Evolutionary conservation across 2,329 filamentous ascomycete genomes (phyloP), one percentile per base, ranked within the genome.

Genomic region (Ascomycota sp.): DNA sequence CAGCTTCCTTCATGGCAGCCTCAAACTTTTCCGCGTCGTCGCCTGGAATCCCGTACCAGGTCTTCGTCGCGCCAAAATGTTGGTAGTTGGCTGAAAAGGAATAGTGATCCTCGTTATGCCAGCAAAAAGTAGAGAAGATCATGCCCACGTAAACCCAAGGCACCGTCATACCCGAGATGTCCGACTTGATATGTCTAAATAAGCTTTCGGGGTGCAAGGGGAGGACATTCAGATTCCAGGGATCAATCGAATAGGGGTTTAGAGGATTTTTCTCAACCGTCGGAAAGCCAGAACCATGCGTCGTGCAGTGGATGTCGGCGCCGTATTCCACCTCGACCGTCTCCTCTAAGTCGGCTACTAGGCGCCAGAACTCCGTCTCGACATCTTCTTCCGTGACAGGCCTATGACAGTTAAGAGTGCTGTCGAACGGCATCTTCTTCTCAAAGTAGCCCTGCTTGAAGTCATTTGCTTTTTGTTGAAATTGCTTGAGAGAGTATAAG

Each of bases 51-150:
- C 89, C 89, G 46, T 98, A 98, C 89, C 89, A 98, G 0, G 89
- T 98, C 58, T 98, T 98, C 2, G 89, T 98, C 1, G 84, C 83
- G 8, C 89, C 89, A 46, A 98, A 92, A 47, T 98, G 89, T 51
- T 98, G 89, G 46, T 95, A 98, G 44, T 98, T 98, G 34, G 89
- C 79, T 1, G 89, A 98, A 50, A 95, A 98, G 2, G 89, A 77
- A 50, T 92, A 93, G 49, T 98, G 89, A 47, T 98, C 89, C 48
- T 98, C 89, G 41, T 92, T 93, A 52, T 98, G 89, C 89, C 89
- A 98, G 54, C 89, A 98, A 49, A 98, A 98, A 0, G 89, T 95
- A 0, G 89, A 98, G 51, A 98, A 98, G 29, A 92, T 91, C 89
- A 98, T 98, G 39, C 89, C 89, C 4, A 98, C 89, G 49, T 98